Evolutionary conservation across 1,139 yeast genomes (phyloP).

Genomic region (Pichia sp.): DNA sequence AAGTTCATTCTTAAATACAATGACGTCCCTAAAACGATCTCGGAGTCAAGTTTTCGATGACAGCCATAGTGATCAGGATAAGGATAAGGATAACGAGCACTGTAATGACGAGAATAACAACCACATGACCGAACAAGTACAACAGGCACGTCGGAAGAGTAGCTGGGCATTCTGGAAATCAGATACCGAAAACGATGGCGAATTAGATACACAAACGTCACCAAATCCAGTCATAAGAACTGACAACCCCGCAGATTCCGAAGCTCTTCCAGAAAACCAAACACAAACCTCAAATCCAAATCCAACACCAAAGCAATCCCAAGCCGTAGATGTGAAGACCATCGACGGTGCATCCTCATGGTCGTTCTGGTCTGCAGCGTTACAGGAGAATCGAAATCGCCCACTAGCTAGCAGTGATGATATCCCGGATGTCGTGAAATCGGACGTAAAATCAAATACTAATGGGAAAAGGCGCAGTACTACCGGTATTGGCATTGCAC

Average conservation of each 20-base stretch:
- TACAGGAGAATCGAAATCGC: background rate
- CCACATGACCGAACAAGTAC: too few relatives aligned
- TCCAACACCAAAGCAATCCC: too few relatives aligned
- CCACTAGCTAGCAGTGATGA: background rate
- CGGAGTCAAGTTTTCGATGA: constrained; percentile 6
- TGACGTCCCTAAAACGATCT: constrained; percentile 4
- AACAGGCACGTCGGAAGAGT: too few relatives aligned
- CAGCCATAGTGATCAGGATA: background rate
- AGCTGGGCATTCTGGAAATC: constrained; percentile 25
- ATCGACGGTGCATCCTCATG: too few relatives aligned
- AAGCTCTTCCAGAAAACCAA: too few relatives aligned
- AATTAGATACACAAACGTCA: background rate
- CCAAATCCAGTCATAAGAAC: too few relatives aligned
- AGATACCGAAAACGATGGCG: constrained; percentile 2
- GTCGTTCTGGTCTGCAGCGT: constrained; percentile 21
- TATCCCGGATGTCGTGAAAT: constrained; percentile 22
- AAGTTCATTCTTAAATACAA: too few relatives aligned
- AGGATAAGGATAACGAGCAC: background rate
- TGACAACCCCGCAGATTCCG: too few relatives aligned
- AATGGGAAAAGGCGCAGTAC: too few relatives aligned
- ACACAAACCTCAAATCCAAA: too few relatives aligned
- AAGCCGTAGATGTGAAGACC: too few relatives aligned
- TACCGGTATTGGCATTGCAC: too few relatives aligned
- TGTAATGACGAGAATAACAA: constrained; percentile 10
- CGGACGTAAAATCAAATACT: constrained; percentile 23